These are phyloP conservation scores for Strobilomyces confusus DNA, from an alignment of 768 basidiomycete genomes.

Conservation along the genomic window DNA sequence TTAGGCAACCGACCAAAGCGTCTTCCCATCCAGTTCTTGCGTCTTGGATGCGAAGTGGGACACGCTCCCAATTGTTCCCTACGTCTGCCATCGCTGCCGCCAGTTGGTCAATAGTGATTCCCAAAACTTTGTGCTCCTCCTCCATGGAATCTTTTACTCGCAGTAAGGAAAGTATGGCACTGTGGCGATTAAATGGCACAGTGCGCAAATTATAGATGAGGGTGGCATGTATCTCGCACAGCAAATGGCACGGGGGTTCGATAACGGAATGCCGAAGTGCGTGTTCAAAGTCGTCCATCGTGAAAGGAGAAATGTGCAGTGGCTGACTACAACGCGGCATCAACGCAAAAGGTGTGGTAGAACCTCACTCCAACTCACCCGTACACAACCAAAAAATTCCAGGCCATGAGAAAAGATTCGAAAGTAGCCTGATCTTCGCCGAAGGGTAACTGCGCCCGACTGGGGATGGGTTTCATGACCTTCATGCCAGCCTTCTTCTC, in stretches of 20 bases:
- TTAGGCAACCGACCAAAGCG: slow-evolving; percentile 80
- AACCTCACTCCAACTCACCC: slow-evolving; percentile 54
- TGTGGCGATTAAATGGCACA: slow-evolving; percentile 70
- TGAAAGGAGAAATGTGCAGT: slow-evolving; percentile 80
- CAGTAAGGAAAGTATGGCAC: slow-evolving; percentile 65
- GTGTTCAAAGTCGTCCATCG: slow-evolving; percentile 89
- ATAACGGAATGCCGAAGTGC: slow-evolving; percentile 71
- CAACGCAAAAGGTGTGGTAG: neutral
- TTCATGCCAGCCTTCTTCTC: slow-evolving; percentile 79
- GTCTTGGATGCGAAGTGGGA: slow-evolving; percentile 68
- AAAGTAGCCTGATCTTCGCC: slow-evolving; percentile 61
- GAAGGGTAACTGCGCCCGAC: slow-evolving; percentile 61
- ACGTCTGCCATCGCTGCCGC: slow-evolving; percentile 69
- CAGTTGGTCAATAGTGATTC: slow-evolving; percentile 60
- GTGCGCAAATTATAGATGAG: slow-evolving; percentile 90
- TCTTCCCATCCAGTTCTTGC: slow-evolving; percentile 89
- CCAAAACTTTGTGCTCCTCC: slow-evolving; percentile 44
- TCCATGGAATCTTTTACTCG: slow-evolving; percentile 36
- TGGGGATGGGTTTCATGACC: slow-evolving; percentile 63
- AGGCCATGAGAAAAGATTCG: slow-evolving; percentile 84
- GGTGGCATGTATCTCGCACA: slow-evolving; percentile 85
- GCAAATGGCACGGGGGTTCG: slow-evolving; percentile 70
- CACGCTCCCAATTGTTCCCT: slow-evolving; percentile 85
- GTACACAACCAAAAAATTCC: slow-evolving; percentile 93
- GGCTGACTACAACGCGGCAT: slow-evolving; percentile 57